Conservation (phyloP, 2,329 filamentous ascomycete genomes). For the Aspergillus viridinutans region DNA sequence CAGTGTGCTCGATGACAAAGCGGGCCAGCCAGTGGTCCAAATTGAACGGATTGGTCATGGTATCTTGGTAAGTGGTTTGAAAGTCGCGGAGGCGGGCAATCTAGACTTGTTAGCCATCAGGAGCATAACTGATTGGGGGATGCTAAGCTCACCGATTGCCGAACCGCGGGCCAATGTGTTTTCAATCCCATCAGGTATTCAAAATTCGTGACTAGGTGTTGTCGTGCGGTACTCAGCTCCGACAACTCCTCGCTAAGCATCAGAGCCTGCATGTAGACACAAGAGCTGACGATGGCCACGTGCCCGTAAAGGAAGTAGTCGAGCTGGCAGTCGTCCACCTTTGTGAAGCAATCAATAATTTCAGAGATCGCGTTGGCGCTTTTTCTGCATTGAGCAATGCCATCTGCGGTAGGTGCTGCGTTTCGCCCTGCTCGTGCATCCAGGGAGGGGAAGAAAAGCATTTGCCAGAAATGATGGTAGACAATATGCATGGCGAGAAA, state of each 20-base stretch:
- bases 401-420: not conserved
- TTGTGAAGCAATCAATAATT: slow-evolving; percentile 14
- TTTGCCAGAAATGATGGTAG: slow-evolving; percentile 19
- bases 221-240: slow-evolving; percentile 10
- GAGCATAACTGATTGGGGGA: not conserved
- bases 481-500: slow-evolving; percentile 22
- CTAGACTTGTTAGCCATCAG: slow-evolving; percentile 4
- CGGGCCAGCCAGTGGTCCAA: slow-evolving; percentile 23
- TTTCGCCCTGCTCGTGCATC: slow-evolving; percentile 5
- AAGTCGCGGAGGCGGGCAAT: slow-evolving; percentile 17
- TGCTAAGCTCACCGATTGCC: slow-evolving; percentile 10
- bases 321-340: slow-evolving; percentile 14
- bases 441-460: slow-evolving; percentile 21
- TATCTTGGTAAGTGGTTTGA: slow-evolving; percentile 16
- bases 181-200: slow-evolving; percentile 19
- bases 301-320: slow-evolving; percentile 19
- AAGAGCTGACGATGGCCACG: slow-evolving; percentile 19
- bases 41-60: slow-evolving; percentile 16
- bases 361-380: slow-evolving; percentile 14
- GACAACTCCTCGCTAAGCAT: slow-evolving; percentile 13
- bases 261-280: slow-evolving; percentile 18
- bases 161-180: slow-evolving; percentile 17
- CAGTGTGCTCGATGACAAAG: slow-evolving; percentile 20
- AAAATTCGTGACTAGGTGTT: slow-evolving; percentile 16
- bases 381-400: slow-evolving; percentile 12